Percentiles rank a stretch among this genome's conserved stretches.
Evolutionary conservation across 2,329 filamentous ascomycete species (phyloP).

Genomic region (Xenosphaeropsis pyriputrescens): DNA sequence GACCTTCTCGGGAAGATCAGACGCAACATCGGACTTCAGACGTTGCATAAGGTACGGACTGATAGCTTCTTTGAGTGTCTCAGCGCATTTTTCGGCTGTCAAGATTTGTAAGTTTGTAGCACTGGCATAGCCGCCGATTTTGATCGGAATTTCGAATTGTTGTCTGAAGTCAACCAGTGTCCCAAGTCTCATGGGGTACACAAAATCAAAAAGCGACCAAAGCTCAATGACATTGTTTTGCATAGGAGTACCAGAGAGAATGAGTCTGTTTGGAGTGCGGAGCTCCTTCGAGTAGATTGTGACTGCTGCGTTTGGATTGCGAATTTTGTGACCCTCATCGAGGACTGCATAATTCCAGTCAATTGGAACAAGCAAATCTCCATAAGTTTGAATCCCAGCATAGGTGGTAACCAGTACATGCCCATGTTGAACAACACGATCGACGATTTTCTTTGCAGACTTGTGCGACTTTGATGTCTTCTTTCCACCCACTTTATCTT

Average conservation of each 20-base stretch:
- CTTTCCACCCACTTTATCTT: constrained; percentile 30
- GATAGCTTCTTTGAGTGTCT: constrained; percentile 86
- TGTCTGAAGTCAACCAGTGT: constrained; percentile 81
- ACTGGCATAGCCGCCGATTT: constrained; percentile 85
- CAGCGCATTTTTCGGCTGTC: constrained; percentile 86
- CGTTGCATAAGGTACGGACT: constrained; percentile 86
- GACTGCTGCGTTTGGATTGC: constrained; percentile 89
- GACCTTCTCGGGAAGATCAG: constrained; percentile 87
- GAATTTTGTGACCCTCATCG: constrained; percentile 96
- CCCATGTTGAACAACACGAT: constrained; percentile 68
- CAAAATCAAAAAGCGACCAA: constrained; percentile 96
- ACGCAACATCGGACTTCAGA: constrained; percentile 84
- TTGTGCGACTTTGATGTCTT: constrained; percentile 41
- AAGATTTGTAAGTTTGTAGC: constrained; percentile 89
- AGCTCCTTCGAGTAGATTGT: constrained; percentile 93
- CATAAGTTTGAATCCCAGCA: constrained; percentile 85
- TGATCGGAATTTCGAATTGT: constrained; percentile 89
- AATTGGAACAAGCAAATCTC: constrained; percentile 64
- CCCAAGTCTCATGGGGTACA: constrained; percentile 90
- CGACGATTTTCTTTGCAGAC: constrained; percentile 66
- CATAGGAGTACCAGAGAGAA: constrained; percentile 91
- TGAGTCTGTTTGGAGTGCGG: constrained; percentile 77
- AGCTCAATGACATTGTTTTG: constrained; percentile 93
- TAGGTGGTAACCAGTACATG: constrained; percentile 95
- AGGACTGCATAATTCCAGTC: constrained; percentile 91